Evolutionary conservation across 2,329 filamentous ascomycete species (phyloP).

Genomic region (Colletotrichum acutatum): DNA sequence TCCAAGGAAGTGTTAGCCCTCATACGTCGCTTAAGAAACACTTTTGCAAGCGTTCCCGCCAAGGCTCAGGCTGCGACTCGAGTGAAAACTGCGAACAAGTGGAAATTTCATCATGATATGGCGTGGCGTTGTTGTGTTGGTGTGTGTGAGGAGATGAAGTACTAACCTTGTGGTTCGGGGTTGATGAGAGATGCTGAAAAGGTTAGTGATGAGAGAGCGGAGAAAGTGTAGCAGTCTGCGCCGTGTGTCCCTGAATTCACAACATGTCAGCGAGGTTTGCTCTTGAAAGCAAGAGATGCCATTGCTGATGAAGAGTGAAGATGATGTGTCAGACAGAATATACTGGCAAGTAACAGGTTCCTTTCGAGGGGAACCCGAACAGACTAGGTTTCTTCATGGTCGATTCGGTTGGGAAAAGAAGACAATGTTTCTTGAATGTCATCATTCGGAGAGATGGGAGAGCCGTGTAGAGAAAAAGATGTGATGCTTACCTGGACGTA

Average conservation of each 20-base stretch:
- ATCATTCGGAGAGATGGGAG: constrained; percentile 65
- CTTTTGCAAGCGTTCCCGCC: background rate
- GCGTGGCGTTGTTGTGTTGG: constrained; percentile 25
- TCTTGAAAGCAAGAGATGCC: background rate
- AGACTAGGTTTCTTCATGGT: constrained; percentile 83
- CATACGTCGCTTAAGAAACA: constrained; percentile 65
- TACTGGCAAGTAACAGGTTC: constrained; percentile 93
- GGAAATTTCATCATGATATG: constrained; percentile 76
- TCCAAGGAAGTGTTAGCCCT: constrained; percentile 79
- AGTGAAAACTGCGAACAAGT: constrained; percentile 91
- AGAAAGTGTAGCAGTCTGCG: background rate
- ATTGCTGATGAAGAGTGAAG: constrained; percentile 5
- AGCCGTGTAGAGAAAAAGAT: background rate
- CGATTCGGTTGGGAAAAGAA: constrained; percentile 93
- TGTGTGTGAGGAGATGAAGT: constrained; percentile 11
- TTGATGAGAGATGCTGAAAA: background rate
- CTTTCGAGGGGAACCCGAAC: constrained; percentile 69
- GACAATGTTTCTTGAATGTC: constrained; percentile 75
- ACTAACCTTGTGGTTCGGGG: constrained; percentile 45
- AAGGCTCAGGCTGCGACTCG: constrained; percentile 76
- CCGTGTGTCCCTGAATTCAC: background rate
- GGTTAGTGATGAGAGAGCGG: background rate
- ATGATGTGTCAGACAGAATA: constrained; percentile 74
- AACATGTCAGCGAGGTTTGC: background rate
- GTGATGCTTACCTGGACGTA: constrained; percentile 8